Evolutionary conservation across 75 land plant genomes (phyloP).

Genomic region (Adiantum capillusveneris): DNA sequence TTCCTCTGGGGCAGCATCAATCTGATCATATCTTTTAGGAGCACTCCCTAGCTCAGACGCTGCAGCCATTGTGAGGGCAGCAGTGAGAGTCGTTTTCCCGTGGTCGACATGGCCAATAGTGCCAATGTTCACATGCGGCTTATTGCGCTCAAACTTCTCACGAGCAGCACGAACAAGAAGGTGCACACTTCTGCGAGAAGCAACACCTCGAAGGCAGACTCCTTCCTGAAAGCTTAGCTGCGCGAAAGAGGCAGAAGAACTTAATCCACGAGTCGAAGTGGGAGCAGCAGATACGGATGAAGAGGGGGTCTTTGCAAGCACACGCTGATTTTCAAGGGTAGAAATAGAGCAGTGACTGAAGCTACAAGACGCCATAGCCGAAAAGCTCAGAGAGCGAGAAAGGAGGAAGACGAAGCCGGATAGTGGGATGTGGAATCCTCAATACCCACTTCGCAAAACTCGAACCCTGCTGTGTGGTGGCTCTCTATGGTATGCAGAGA

Average conservation of each 20-base stretch:
- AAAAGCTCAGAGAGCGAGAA: too few species aligned
- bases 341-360: neutral
- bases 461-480: too few species aligned
- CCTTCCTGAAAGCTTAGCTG: neutral
- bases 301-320: neutral
- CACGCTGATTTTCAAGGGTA: neutral
- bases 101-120: too few species aligned
- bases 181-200: neutral
- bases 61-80: slow-evolving; percentile 90
- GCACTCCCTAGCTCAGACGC: slow-evolving; percentile 54
- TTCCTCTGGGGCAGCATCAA: slow-evolving; percentile 96
- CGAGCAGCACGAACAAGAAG: slow-evolving; percentile 59
- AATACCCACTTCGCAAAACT: too few species aligned
- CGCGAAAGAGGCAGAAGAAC: neutral
- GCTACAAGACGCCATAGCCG: neutral
- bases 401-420: too few species aligned
- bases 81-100: slow-evolving; percentile 94
- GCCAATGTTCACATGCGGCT: too few species aligned
- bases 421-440: too few species aligned
- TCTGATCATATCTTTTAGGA: slow-evolving; percentile 91
- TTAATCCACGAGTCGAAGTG: too few species aligned
- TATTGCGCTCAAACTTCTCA: slow-evolving; percentile 87
- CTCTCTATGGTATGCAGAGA: too few species aligned
- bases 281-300: neutral
- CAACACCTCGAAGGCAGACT: slow-evolving; percentile 4